A percentile compares a stretch with the other conserved stretches of the same genome.
Evolutionary conservation across 208 protist genomes (phyloP).

Genomic region (Trichomonas vaginalis): DNA sequence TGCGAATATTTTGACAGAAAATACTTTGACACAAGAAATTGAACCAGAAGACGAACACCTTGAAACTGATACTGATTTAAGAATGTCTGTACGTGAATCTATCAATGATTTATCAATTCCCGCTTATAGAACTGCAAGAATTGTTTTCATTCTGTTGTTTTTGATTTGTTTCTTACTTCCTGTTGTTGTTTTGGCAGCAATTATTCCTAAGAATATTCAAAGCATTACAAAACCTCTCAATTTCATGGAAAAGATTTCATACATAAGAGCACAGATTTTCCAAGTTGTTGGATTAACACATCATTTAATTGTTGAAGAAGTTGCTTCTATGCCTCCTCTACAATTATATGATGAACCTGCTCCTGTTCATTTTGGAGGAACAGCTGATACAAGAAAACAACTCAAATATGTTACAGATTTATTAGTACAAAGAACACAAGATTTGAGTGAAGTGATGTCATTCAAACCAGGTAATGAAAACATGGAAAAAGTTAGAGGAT

Average conservation of each 20-base stretch:
- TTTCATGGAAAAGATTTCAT: background rate
- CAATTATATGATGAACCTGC: background rate
- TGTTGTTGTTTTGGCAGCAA: background rate
- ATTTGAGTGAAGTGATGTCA: background rate
- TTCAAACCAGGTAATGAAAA: background rate
- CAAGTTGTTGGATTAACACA: background rate
- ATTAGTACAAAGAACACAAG: background rate
- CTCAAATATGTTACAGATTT: background rate
- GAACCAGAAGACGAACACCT: background rate
- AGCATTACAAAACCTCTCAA: background rate
- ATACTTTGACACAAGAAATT: background rate
- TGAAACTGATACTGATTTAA: background rate
- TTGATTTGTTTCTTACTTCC: background rate
- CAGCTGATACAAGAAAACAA: background rate
- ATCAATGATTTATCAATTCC: background rate
- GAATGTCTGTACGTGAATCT: background rate
- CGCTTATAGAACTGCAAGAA: background rate
- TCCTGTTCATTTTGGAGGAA: background rate
- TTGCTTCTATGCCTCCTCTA: background rate
- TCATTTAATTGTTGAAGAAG: background rate
- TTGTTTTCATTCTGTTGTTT: background rate
- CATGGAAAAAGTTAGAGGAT: background rate
- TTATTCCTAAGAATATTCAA: background rate
- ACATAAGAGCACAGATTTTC: background rate
- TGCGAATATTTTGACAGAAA: background rate